Percentiles rank a stretch among this genome's conserved stretches.
Conservation (phyloP, 177 flowering plant species). For the Vitis hybrid region DNA sequence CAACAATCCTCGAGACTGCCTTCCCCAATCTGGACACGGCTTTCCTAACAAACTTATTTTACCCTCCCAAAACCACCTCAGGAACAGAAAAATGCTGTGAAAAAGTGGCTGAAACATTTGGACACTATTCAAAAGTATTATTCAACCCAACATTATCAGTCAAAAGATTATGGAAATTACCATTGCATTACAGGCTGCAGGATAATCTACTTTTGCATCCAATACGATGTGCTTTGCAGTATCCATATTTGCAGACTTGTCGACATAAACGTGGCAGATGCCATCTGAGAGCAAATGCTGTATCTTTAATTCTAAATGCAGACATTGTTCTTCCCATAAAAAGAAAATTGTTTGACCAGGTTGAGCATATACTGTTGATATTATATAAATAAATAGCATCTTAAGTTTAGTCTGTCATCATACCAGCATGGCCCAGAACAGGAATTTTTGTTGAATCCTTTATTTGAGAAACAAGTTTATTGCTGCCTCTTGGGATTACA, state of each 20-base stretch:
- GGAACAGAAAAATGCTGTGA: not conserved
- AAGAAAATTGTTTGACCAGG: not conserved
- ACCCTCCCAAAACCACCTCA: too few relatives aligned
- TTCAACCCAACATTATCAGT: not conserved
- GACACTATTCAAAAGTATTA: not conserved
- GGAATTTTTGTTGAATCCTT: conserved; percentile 94
- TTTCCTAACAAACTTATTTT: too few relatives aligned
- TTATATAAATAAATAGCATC: conserved; percentile 3
- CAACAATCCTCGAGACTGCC: too few relatives aligned
- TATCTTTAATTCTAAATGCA: conserved; percentile 4
- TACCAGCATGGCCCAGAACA: conserved; percentile 98
- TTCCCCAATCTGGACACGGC: too few relatives aligned
- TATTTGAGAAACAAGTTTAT: conserved; percentile 91
- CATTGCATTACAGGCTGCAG: conserved; percentile 99
- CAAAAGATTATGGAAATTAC: conserved; percentile 31
- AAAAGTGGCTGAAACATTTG: not conserved
- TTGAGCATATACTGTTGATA: not conserved
- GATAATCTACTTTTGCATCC: conserved; percentile 95
- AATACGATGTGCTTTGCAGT: conserved; percentile 77
- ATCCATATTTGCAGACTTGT: conserved; percentile 73
- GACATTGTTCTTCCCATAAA: not conserved
- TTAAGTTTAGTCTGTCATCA: conserved; percentile 10
- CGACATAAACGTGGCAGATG: conserved; percentile 94
- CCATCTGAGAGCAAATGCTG: conserved; percentile 68
- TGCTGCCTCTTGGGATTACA: conserved; percentile 99